Conservation (phyloP, 805 yeast genomes). For the Kregervanrija pseudodelftensis region DNA sequence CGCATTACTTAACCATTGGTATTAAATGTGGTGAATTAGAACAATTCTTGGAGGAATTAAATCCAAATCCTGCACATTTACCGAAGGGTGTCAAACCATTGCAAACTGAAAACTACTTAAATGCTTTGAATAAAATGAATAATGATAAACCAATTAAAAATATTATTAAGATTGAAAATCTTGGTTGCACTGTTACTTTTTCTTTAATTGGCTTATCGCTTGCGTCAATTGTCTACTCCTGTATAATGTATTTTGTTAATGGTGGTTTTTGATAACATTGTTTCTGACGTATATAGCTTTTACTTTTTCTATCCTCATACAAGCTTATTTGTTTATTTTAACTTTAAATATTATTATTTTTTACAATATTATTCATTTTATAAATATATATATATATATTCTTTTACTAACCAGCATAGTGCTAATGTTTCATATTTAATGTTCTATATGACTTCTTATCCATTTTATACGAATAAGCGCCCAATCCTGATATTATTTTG, state of each 20-base stretch:
- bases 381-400: too few relatives aligned
- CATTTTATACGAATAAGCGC: conserved; percentile 7
- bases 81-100: conserved; percentile 47
- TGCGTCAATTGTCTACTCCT: conserved; percentile 10
- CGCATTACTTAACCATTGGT: conserved; percentile 78
- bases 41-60: conserved; percentile 74
- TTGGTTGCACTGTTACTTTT: conserved; percentile 10
- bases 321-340: too few relatives aligned
- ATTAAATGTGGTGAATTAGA: conserved; percentile 83
- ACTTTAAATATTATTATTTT: too few relatives aligned
- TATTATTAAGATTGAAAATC: conserved; percentile 14
- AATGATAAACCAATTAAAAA: conserved; percentile 24
- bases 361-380: too few relatives aligned
- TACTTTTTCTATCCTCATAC: too few relatives aligned
- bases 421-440: too few relatives aligned
- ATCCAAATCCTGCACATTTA: conserved; percentile 46
- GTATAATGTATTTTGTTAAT: not conserved
- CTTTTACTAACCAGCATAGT: too few relatives aligned
- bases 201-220: conserved; percentile 17
- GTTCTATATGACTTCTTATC: conserved; percentile 6
- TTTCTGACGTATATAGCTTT: too few relatives aligned
- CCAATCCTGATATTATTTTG: conserved; percentile 6
- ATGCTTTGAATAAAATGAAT: conserved; percentile 37
- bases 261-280: too few relatives aligned
- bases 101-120: conserved; percentile 40